Evolutionary conservation across 495 filamentous ascomycete genomes (phyloP), one percentile per base, ranked within the genome.

Genomic region (Saxophila tyrrhenica): DNA sequence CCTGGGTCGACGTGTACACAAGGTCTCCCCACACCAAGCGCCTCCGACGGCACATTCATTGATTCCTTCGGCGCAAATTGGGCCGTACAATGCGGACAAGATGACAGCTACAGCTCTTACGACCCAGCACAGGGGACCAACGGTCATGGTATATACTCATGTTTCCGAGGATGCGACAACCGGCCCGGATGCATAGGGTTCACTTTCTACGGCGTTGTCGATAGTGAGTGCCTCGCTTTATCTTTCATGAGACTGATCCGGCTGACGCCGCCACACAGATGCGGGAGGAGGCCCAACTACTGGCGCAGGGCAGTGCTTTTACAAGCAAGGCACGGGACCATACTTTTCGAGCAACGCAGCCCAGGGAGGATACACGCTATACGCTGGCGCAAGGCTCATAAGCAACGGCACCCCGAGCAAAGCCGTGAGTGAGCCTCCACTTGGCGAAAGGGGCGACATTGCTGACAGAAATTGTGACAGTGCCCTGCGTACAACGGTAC

Each of bases 301-400:
- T 10, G 48, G 48, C 7, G 25, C 48, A 9, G 48, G 48, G 13
- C 35, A 9, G 10, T 51, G 48, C 48, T 51, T n/a, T 25, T 51
- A 32, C 29, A 51, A 51, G 22, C 25, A 13, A n/a, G 35, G 22
- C 2, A 19, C 20, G 15, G 48, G 48, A 19, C 35, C 23, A 16
- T 21, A 29, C 23, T 19, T 15, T 25, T 39, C 17, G 13, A 20
- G 13, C 13, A 20, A 22, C 25, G 15, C 46, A 19, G 46, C 15
- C 5, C 25, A 44, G n/a, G 17, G 7, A n/a, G 41, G 41, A 3
- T 44, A 44, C n/a, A 17, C 11, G 22, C 13, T 50, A 2, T 50
- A 50, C 25, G 48, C 25, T 50, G 48, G 20, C 2, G 48, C 48
- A 38, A 35, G 3, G 5, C 48, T 50, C 29, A 50, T 50, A n/a